Base-by-base conservation (phyloP, 495 filamentous ascomycete species). In the Lepidopterella palustris region DNA sequence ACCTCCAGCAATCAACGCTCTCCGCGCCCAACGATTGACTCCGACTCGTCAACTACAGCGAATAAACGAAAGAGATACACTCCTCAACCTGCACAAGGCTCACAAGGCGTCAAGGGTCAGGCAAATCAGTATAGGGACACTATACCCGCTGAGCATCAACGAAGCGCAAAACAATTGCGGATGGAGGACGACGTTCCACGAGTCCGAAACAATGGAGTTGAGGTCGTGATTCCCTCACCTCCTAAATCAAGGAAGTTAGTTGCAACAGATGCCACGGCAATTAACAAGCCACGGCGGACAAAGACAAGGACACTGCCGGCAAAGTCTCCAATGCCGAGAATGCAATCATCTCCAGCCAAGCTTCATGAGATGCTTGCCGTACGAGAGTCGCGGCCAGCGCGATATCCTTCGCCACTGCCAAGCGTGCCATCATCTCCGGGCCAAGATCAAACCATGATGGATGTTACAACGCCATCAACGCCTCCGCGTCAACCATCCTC, bases 311-410 rank as follows among this genome's bases (percentile, higher is more conserved):
- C 64, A 13, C 15, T 58, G 20, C 57, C 57, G 15, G 35, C 10
- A n/a, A 49, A 32, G 25, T 10, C 64, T 11, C 29, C 48, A n/a
- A 40, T 68, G 21, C 24, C 32, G 1, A 68, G 71, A 40, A 64
- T 66, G 5, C 29, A 62, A 26, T 69, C 68, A 13, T 67, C 70
- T n/a, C 68, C 68, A 5, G 68, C 62, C 1, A 65, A 54, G 26
- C 31, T 73, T n/a, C 53, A 65, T 39, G 55, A 62, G 4, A 71
- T 73, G 69, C 57, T 71, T 5, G 58, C 60, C 6, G 42, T 56
- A 9, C 27, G 56, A 21, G 51, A 54, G 5, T 35, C 51, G 5
- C 15, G 28, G 8, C 55, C 64, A 2, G 24, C 54, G 23, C 20
- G 23, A n/a, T 64, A 68, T 21, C 66, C 63, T 11, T 61, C 62